These are phyloP conservation scores for Sordariomycetes sp. DNA, from an alignment of 2,329 filamentous ascomycete species.

Conservation along the genomic window DNA sequence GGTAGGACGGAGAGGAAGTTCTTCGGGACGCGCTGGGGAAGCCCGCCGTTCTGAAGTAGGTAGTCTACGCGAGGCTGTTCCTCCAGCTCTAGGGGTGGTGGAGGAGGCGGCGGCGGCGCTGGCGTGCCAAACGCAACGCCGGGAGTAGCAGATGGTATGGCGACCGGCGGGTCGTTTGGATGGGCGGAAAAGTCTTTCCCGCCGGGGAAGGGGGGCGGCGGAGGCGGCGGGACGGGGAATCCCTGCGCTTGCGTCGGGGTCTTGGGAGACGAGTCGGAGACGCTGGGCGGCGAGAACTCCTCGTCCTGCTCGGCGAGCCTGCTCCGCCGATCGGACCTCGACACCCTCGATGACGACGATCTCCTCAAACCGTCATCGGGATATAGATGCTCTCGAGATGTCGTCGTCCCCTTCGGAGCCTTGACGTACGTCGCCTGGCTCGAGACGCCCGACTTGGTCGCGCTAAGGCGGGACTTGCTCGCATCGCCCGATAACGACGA, in stretches of 20 bases:
- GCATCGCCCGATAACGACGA: conserved; percentile 32
- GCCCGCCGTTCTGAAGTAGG: conserved; percentile 74
- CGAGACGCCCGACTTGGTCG: conserved; percentile 36
- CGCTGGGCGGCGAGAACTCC: conserved; percentile 31
- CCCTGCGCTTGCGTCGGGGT: conserved; percentile 43
- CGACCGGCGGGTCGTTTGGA: conserved; percentile 20
- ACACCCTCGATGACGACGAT: conserved; percentile 7
- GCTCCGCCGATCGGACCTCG: conserved; percentile 12
- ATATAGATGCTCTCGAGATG: conserved; percentile 1
- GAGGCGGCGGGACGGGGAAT: conserved; percentile 30
- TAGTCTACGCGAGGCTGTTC: conserved; percentile 82
- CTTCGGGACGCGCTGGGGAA: conserved; percentile 58
- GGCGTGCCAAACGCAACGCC: conserved; percentile 19
- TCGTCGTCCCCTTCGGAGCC: conserved; percentile 4
- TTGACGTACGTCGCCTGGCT: conserved; percentile 44
- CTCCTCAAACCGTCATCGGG: conserved; percentile 8
- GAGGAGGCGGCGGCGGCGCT: conserved; percentile 42
- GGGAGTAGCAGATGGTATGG: conserved; percentile 20
- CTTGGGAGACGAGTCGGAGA: conserved; percentile 43
- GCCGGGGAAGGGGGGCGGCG: conserved; percentile 27
- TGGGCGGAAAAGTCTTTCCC: conserved; percentile 22
- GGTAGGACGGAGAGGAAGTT: conserved; percentile 56
- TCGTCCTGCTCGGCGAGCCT: conserved; percentile 22
- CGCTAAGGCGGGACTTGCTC: conserved; percentile 37
- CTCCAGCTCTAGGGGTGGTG: conserved; percentile 58